Percentiles rank a stretch among this genome's conserved stretches.
phyloP scores from a whole-genome alignment of 176 grass and related monocot species.

The Carex pumila region DNA sequence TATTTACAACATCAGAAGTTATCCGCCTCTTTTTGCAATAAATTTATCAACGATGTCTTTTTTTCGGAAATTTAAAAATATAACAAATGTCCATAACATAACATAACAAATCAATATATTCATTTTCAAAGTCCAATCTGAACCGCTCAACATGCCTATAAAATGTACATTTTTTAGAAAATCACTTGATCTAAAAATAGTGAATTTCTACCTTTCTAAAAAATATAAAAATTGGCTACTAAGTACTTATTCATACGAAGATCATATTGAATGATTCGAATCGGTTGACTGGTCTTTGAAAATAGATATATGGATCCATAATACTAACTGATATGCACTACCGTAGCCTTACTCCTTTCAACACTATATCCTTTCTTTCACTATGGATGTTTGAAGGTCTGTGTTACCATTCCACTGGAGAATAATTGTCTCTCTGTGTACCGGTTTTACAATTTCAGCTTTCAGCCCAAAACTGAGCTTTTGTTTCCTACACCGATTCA shows the following conservation, averaged over 20 bases:
- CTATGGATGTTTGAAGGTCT: slow-evolving; percentile 37
- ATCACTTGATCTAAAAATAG: too few relatives aligned
- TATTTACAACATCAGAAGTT: not conserved
- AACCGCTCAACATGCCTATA: too few relatives aligned
- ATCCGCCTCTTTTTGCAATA: not conserved
- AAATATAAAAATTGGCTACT: too few relatives aligned
- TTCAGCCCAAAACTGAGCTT: slow-evolving; percentile 31
- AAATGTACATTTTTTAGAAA: too few relatives aligned
- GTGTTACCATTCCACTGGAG: slow-evolving; percentile 51
- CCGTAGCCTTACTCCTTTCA: not conserved
- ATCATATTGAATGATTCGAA: too few relatives aligned
- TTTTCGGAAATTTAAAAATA: not conserved
- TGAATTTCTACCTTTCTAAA: too few relatives aligned
- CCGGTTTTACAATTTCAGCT: slow-evolving; percentile 21
- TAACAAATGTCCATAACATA: not conserved
- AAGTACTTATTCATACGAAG: too few relatives aligned
- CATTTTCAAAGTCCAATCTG: too few relatives aligned
- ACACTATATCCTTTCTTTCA: slow-evolving; percentile 45
- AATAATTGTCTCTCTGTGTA: slow-evolving; percentile 75
- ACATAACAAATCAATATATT: too few relatives aligned
- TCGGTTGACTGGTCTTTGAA: too few relatives aligned
- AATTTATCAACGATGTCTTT: not conserved
- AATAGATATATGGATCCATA: too few relatives aligned
- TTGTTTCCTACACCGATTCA: slow-evolving; percentile 62
- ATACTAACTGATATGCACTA: too few relatives aligned